Percentiles rank a stretch among this genome's conserved stretches.
Conservation (phyloP, 192 early-diverging fungal genomes). For the Entomortierella chlamydospora region DNA sequence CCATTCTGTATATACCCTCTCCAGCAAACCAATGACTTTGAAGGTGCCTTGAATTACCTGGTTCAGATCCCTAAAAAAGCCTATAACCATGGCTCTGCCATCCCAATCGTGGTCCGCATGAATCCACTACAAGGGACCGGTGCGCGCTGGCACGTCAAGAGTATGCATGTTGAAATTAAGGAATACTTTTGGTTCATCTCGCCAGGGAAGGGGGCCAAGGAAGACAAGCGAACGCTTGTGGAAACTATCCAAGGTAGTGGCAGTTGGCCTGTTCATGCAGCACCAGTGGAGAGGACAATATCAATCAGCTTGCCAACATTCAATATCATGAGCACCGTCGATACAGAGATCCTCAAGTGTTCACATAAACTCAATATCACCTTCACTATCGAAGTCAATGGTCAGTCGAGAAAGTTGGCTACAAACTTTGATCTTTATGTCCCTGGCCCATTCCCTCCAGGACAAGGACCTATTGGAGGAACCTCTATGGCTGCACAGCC, state of each 20-base stretch:
- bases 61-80: constrained; percentile 42
- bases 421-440: constrained; percentile 42
- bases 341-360: constrained; percentile 47
- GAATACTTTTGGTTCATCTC: constrained; percentile 54
- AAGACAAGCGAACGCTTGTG: constrained; percentile 36
- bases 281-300: constrained; percentile 29
- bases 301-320: constrained; percentile 22
- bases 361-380: constrained; percentile 40
- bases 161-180: constrained; percentile 42
- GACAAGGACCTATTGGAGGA: constrained; percentile 21
- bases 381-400: constrained; percentile 37
- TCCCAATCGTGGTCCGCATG: constrained; percentile 36
- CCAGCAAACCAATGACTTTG: constrained; percentile 32
- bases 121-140: constrained; percentile 8
- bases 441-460: constrained; percentile 51
- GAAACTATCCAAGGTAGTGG: constrained; percentile 30
- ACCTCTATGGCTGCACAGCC: background rate
- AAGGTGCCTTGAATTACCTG: constrained; percentile 34
- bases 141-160: constrained; percentile 36
- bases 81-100: constrained; percentile 32
- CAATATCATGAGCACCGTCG: constrained; percentile 37
- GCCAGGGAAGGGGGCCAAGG: constrained; percentile 23
- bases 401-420: constrained; percentile 23
- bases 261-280: constrained; percentile 37
- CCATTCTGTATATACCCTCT: constrained; percentile 35